Evolutionary conservation across 208 protist genomes (phyloP), one percentile per base, ranked within the genome.

Genomic region (Trypanosoma mega): DNA sequence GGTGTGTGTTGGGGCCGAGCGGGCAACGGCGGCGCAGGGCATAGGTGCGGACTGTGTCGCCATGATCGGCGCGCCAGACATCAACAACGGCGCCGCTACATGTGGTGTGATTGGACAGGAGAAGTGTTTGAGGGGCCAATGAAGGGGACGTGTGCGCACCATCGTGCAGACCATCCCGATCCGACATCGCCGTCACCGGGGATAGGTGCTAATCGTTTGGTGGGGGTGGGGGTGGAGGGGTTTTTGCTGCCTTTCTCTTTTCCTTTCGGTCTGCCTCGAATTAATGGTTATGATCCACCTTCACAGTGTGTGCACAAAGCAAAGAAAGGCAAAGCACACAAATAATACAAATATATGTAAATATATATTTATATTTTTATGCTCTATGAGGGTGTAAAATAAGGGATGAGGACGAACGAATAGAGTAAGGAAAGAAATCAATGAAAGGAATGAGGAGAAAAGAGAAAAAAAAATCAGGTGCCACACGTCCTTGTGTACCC

Each of bases 21-120:
- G 45, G 3, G 30, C 34, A 30, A 39, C 61, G 70, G 5, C 80
- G 68, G 27, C 68, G 80, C 30, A 94, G 70, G 3, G 80, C 71
- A 37, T 94, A 94, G 7, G 64, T 76, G 0, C 87, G 81, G 68
- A 94, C 80, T n/a, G 70, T 75, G 24, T 86, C 76, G 59, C 84
- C 85, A 71, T 90, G 87, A 57, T 86, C 78, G 12, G 79, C 62
- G 39, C 74, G 72, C 58, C 78, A 76, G 31, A 94, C 59, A 59
- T 76, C 63, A 12, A 94, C 74, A 21, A 90, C 53, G 0, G 74
- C 63, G 8, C 78, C 72, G 16, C 75, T 87, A 67, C 80, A 87
- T 20, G 84, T 82, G 18, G 76, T 56, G 50, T 94, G 87, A 18
- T 79, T 41, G 12, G 34, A 29, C 3, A 86, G 50, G 16, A 90